Conservation (phyloP, 441 rosid species). For the Erysimum cheiri region DNA sequence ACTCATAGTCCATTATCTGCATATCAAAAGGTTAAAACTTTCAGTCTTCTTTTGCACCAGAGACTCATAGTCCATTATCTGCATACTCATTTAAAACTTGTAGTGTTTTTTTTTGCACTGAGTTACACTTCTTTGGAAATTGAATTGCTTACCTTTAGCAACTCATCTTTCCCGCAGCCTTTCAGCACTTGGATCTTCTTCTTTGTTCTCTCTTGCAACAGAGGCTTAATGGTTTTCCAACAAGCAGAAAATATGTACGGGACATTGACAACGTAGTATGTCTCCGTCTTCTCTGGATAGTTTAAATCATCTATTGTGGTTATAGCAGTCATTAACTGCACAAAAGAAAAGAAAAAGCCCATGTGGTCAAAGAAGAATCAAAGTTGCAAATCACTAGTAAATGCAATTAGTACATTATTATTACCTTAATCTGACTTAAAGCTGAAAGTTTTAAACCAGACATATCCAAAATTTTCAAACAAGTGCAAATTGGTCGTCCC, state of each 20-base stretch:
- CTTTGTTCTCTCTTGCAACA: constrained; percentile 77
- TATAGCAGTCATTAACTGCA: constrained; percentile 66
- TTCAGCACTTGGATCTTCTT: constrained; percentile 72
- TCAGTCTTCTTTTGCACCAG: constrained; percentile 1
- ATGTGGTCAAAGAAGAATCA: constrained; percentile 7
- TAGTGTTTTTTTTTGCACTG: not conserved
- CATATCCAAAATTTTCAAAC: constrained; percentile 80
- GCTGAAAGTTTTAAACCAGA: constrained; percentile 75
- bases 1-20: constrained; percentile 73
- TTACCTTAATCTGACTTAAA: constrained; percentile 68
- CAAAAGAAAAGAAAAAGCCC: not conserved
- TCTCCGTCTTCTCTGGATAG: constrained; percentile 78
- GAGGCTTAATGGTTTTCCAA: constrained; percentile 94
- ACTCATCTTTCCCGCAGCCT: constrained; percentile 67
- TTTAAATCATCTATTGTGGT: constrained; percentile 75
- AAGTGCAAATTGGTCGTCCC: constrained; percentile 58
- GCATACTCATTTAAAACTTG: no score
- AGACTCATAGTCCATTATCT: no score
- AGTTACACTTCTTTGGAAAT: constrained; percentile 4
- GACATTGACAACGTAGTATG: constrained; percentile 70
- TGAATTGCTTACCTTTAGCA: constrained; percentile 59
- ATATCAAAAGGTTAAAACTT: constrained; percentile 18
- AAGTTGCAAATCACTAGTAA: not conserved
- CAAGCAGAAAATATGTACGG: constrained; percentile 85
- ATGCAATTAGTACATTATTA: not conserved